These are phyloP conservation scores for Aspergillus glaucus DNA, from an alignment of 2,329 filamentous ascomycete species.

Conservation along the genomic window DNA sequence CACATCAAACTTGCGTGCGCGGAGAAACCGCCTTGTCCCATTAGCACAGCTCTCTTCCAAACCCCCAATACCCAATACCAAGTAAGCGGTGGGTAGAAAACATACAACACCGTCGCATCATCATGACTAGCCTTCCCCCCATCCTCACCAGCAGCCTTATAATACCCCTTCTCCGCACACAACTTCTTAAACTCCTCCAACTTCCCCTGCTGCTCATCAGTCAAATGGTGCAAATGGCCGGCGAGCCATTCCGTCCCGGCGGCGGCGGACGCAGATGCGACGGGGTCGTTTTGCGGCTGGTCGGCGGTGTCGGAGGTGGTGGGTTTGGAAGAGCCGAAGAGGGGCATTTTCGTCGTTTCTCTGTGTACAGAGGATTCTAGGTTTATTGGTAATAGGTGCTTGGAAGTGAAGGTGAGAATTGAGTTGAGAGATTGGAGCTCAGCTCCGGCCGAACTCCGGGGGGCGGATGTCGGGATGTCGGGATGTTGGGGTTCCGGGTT, in stretches of 20 bases:
- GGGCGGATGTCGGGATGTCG: too few relatives aligned
- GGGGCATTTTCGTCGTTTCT: neutral
- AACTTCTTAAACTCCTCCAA: slow-evolving; percentile 66
- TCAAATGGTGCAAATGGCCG: slow-evolving; percentile 78
- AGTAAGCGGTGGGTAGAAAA: slow-evolving; percentile 5
- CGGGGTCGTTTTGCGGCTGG: slow-evolving; percentile 27
- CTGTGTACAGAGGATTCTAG: too few relatives aligned
- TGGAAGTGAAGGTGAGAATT: neutral
- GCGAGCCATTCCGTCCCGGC: slow-evolving; percentile 32
- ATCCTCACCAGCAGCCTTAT: slow-evolving; percentile 29
- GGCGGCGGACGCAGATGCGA: slow-evolving; percentile 30
- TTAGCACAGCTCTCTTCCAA: too few relatives aligned
- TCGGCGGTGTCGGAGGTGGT: neutral
- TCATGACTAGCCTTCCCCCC: slow-evolving; percentile 38
- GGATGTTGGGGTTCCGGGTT: too few relatives aligned
- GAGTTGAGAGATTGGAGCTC: too few relatives aligned
- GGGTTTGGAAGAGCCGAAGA: neutral
- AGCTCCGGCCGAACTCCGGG: too few relatives aligned
- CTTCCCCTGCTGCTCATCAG: slow-evolving; percentile 58
- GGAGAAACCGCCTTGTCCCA: slow-evolving; percentile 65
- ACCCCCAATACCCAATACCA: neutral
- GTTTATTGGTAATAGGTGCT: too few relatives aligned
- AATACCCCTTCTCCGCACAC: slow-evolving; percentile 57
- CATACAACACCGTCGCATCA: slow-evolving; percentile 45
- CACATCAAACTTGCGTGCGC: slow-evolving; percentile 74